These are phyloP conservation scores for Colletotrichum sp. DNA, from an alignment of 2,329 filamentous ascomycete genomes.

Conservation along the genomic window DNA sequence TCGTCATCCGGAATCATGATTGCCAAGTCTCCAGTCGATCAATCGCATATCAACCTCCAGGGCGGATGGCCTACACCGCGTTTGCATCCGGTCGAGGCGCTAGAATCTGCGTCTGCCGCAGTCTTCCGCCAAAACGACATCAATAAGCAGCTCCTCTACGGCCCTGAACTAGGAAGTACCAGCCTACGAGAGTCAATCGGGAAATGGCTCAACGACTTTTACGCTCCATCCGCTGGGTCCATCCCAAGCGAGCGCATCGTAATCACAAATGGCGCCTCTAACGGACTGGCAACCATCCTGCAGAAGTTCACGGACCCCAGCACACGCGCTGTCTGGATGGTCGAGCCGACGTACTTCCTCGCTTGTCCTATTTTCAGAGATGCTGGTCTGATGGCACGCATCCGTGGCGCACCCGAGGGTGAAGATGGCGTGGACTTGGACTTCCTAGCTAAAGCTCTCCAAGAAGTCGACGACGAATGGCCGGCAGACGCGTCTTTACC, in stretches of 20 bases:
- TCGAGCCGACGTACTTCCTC: constrained; percentile 82
- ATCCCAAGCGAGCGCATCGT: constrained; percentile 68
- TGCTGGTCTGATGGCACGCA: constrained; percentile 40
- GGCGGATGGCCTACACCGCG: not conserved
- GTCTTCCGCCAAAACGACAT: not conserved
- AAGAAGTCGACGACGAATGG: not conserved
- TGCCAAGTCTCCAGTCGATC: not conserved
- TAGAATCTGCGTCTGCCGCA: not conserved
- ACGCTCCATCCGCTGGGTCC: constrained; percentile 33
- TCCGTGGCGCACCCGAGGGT: constrained; percentile 78
- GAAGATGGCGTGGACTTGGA: constrained; percentile 76
- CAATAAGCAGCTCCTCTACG: not conserved
- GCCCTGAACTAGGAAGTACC: not conserved
- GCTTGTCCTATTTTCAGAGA: constrained; percentile 68
- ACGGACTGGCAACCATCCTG: constrained; percentile 79
- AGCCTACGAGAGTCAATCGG: constrained; percentile 52
- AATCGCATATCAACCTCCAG: not conserved
- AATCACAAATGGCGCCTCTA: constrained; percentile 84
- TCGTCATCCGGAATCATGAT: not conserved
- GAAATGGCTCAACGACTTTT: constrained; percentile 71
- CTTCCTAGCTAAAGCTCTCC: constrained; percentile 55
- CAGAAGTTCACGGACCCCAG: constrained; percentile 82
- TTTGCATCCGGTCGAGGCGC: not conserved
- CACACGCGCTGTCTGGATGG: constrained; percentile 79
- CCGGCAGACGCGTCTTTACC: not conserved